Percentiles rank a stretch among this genome's conserved stretches.
Conservation (phyloP, 116 monocot genomes). For the Zostera marina region DNA sequence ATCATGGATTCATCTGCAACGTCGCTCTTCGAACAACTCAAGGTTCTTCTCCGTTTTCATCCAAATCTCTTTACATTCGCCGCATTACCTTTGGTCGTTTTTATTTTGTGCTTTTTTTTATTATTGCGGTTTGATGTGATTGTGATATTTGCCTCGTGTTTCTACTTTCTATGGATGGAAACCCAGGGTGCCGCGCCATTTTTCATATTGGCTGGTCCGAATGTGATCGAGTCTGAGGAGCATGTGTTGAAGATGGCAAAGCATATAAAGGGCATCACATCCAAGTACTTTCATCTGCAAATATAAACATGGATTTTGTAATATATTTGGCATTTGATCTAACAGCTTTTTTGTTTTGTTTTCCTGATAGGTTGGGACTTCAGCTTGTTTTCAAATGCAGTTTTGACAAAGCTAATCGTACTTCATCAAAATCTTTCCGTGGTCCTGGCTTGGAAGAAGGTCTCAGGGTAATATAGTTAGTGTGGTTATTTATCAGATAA, state of each 20-base stretch:
- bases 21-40: conserved; percentile 7
- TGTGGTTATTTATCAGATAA: conserved; percentile 1
- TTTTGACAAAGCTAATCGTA: conserved; percentile 97
- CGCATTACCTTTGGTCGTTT: no score
- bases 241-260: conserved; percentile 81
- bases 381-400: conserved; percentile 88
- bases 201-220: conserved; percentile 83
- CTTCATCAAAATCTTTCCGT: conserved; percentile 85
- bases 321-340: neutral
- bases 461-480: conserved; percentile 44
- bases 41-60: conserved; percentile 4
- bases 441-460: conserved; percentile 92
- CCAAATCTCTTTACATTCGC: neutral
- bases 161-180: neutral
- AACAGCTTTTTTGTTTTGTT: neutral
- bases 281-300: conserved; percentile 36
- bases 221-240: conserved; percentile 97
- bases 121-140: neutral
- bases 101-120: neutral
- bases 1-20: conserved; percentile 8
- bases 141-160: neutral
- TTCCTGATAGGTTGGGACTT: conserved; percentile 47
- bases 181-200: conserved; percentile 72
- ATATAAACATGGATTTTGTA: neutral
- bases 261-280: conserved; percentile 43